Evolutionary conservation across 306 rosid genomes (phyloP).

Genomic region (Rubus idaeus): DNA sequence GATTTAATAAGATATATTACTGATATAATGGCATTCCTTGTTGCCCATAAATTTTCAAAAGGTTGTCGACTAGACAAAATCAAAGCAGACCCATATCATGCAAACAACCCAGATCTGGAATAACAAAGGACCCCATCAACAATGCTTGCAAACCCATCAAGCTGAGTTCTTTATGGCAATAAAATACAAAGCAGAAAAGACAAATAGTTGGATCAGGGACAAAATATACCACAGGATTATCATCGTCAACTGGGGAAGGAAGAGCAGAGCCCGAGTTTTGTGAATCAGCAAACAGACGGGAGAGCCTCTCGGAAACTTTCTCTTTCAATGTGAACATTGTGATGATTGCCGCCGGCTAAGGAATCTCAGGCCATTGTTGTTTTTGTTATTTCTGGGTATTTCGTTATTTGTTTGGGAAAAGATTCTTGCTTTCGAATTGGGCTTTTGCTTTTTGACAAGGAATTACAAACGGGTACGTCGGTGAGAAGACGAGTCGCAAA

Average conservation of each 20-base stretch:
- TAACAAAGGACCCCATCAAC: background rate
- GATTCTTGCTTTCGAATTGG: background rate
- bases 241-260: slow-evolving; percentile 24
- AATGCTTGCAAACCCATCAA: slow-evolving; percentile 25
- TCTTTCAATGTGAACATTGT: slow-evolving; percentile 66
- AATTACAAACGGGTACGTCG: slow-evolving; percentile 23
- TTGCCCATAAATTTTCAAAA: background rate
- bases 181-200: background rate
- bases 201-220: background rate
- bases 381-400: background rate
- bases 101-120: slow-evolving; percentile 42
- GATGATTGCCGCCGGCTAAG: background rate
- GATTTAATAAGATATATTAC: background rate
- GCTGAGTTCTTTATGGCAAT: slow-evolving; percentile 1
- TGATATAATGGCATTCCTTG: background rate
- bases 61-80: background rate
- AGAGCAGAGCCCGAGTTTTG: slow-evolving; percentile 28
- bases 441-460: background rate
- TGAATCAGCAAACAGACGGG: slow-evolving; percentile 58
- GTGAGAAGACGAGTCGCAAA: slow-evolving; percentile 16
- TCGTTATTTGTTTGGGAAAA: background rate
- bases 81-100: slow-evolving; percentile 11
- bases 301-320: slow-evolving; percentile 59
- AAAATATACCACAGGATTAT: slow-evolving; percentile 42
- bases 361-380: background rate